These are phyloP conservation scores for Xylaria multiplex DNA, from an alignment of 2,329 filamentous ascomycete genomes.

Conservation along the genomic window DNA sequence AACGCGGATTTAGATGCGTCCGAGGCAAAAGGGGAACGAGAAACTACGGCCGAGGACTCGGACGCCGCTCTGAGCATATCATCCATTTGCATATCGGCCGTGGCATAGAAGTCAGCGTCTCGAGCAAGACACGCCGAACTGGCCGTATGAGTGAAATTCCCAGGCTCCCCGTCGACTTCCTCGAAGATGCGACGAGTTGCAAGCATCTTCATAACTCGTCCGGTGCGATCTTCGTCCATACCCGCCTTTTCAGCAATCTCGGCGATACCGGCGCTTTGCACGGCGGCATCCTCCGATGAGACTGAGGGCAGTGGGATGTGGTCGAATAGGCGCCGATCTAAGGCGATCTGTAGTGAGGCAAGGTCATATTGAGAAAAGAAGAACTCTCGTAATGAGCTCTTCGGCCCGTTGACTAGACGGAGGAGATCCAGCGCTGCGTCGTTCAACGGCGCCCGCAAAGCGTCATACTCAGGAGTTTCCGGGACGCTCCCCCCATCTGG, in stretches of 20 bases:
- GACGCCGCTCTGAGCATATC: conserved; percentile 47
- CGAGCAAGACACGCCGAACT: conserved; percentile 32
- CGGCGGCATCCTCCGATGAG: not conserved
- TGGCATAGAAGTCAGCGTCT: conserved; percentile 35
- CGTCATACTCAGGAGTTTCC: conserved; percentile 26
- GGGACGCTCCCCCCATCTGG: conserved; percentile 20
- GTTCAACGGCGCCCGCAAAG: conserved; percentile 24
- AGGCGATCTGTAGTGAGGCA: conserved; percentile 39
- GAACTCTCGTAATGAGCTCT: conserved; percentile 23
- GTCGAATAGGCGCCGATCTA: conserved; percentile 37
- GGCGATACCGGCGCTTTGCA: conserved; percentile 18
- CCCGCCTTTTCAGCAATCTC: conserved; percentile 37
- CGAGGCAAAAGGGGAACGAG: conserved; percentile 27
- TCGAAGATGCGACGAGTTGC: conserved; percentile 43
- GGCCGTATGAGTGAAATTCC: conserved; percentile 42
- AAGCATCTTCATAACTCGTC: conserved; percentile 40
- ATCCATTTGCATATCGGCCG: conserved; percentile 41
- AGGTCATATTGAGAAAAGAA: conserved; percentile 38
- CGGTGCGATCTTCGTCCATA: conserved; percentile 42
- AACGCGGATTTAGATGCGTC: conserved; percentile 39
- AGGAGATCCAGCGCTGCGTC: conserved; percentile 31
- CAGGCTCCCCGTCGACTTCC: conserved; percentile 36
- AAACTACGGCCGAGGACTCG: conserved; percentile 35
- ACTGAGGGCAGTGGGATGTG: conserved; percentile 29
- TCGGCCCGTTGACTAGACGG: conserved; percentile 30